phyloP scores from a whole-genome alignment of 2,329 filamentous ascomycete species.

The Zymoseptoria ardabiliae region DNA sequence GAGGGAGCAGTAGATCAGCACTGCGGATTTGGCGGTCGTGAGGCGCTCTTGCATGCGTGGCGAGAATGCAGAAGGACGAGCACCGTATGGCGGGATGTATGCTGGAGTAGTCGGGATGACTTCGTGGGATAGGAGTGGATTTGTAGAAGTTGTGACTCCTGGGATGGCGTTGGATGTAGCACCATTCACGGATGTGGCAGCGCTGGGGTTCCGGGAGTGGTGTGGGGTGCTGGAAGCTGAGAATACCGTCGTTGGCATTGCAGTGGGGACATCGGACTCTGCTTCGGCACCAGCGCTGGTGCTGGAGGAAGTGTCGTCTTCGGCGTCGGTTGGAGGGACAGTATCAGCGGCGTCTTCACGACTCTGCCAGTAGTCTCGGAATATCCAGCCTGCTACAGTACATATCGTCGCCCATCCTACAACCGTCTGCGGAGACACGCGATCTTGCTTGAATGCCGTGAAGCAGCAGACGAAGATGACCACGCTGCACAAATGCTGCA shows the following conservation, averaged over 20 bases:
- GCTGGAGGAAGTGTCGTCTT: background rate
- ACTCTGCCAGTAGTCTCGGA: constrained; percentile 88
- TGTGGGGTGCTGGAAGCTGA: background rate
- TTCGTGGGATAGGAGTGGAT: constrained; percentile 13
- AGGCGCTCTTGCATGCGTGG: constrained; percentile 56
- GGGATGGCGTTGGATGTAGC: background rate
- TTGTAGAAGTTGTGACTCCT: constrained; percentile 9
- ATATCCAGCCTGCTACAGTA: constrained; percentile 78
- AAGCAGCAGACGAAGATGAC: constrained; percentile 94
- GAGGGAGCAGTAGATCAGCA: constrained; percentile 87
- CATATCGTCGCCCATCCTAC: constrained; percentile 76
- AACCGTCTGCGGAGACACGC: constrained; percentile 82
- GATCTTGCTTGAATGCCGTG: constrained; percentile 76
- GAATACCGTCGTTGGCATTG: background rate
- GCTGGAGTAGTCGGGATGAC: constrained; percentile 19
- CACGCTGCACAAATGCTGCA: constrained; percentile 93
- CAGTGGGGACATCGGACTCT: background rate
- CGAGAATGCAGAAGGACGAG: constrained; percentile 38
- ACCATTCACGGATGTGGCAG: background rate
- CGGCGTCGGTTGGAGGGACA: constrained; percentile 2
- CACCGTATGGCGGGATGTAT: constrained; percentile 31
- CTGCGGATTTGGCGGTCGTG: constrained; percentile 81
- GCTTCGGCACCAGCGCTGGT: background rate
- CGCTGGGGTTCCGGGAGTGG: background rate
- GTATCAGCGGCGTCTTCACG: constrained; percentile 47